Conservation (phyloP, 257 asterid species). For the Solanum sejunctum region DNA sequence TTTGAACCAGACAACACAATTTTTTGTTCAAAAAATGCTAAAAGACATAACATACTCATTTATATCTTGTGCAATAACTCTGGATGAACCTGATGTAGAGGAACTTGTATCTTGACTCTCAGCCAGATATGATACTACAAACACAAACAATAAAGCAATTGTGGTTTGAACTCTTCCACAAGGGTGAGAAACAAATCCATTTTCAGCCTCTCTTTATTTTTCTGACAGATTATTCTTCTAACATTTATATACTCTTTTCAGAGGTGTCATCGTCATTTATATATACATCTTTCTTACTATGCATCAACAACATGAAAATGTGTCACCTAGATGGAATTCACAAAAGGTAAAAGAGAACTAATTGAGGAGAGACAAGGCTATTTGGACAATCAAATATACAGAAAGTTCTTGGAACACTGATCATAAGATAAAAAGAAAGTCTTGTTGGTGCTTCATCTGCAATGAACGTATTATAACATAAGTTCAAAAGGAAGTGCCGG, state of each 20-base stretch:
- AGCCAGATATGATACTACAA: constrained; percentile 55
- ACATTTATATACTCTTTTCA: neutral
- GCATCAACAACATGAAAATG: neutral
- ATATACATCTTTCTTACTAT: neutral
- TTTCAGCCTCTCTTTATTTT: neutral
- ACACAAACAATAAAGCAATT: neutral
- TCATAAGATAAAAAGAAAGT: neutral
- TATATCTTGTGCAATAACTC: constrained; percentile 50
- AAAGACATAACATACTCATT: constrained; percentile 38
- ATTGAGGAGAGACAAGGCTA: no score
- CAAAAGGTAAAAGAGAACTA: neutral
- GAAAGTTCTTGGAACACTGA: neutral
- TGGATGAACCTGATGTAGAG: constrained; percentile 57
- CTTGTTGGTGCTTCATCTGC: neutral
- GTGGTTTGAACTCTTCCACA: neutral
- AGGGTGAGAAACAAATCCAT: neutral
- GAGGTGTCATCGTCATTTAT: neutral
- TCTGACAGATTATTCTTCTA: neutral
- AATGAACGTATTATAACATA: no score
- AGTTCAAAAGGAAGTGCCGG: no score
- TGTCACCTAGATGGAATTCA: neutral
- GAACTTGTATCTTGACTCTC: constrained; percentile 86
- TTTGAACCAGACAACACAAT: neutral
- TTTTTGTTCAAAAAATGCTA: neutral
- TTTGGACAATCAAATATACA: neutral